Evolutionary conservation across 495 filamentous ascomycete species (phyloP), one percentile per base, ranked within the genome.

Genomic region (Aspergillus conjunctus): DNA sequence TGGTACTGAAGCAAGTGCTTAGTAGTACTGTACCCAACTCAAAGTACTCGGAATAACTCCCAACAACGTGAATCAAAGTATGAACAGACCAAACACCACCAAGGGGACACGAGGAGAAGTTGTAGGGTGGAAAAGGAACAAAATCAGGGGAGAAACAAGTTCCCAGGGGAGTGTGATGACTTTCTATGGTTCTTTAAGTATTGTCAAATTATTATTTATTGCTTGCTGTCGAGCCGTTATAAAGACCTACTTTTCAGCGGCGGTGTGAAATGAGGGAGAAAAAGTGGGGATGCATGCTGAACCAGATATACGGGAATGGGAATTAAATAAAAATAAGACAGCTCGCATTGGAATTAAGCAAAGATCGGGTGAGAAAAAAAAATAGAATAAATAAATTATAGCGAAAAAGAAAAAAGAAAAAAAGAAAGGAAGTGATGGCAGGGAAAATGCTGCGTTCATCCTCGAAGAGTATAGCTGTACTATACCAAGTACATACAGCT

Each of bases 201-300:
- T 59, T 51, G 31, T 53, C 53, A 22, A 50, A 43, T 61, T 26
- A 26, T 26, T 26, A 26, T 26, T 26, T 46, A 61, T 61, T 56
- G 45, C 44, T 52, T 31, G 53, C 53, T 20, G 51, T 54, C 37
- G 18, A 58, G 52, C 52, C 21, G 52, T 54, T 39, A 44, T 26
- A 21, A 17, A 22, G 55, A 15, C 18, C 26, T 15, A 33, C 21
- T 12, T n/a, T n/a, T n/a, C n/a, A n/a, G n/a, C 45, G 11, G 55
- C 43, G 55, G 55, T 43, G 57, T 59, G 57, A 39, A 31, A 53
- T 17, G 50, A 60, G 39, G 12, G 50, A 45, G 21, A 53, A 41
- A 45, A 46, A 41, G 20, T n/a, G 30, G 39, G 55, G 15, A 21
- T 14, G n/a, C 20, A 34, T 21, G 15, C 10, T 22, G 17, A 54